Base-by-base conservation (phyloP, 306 rosid species). In the Quercus wislizeni region DNA sequence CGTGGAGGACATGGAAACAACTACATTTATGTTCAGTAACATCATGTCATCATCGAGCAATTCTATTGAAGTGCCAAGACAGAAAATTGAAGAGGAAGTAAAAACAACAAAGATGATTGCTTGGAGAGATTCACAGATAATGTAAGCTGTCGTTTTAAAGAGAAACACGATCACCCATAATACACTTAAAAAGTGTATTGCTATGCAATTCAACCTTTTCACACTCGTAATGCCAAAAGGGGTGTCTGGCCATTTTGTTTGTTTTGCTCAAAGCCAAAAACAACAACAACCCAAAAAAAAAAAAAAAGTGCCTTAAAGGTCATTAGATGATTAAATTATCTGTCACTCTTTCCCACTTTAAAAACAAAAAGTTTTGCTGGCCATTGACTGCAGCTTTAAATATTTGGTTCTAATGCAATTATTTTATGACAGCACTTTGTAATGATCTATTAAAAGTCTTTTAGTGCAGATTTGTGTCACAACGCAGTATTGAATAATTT, bases 401-500 rank as follows among this genome's bases (percentile, higher is more conserved):
- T 30, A 3, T 2, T 31, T 64, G 68, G 74, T n/a, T 63, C 74
- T 74, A 56, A 38, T 8, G 11, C 11, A 7, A 73, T 61, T 35
- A 33, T 12, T 70, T 15, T 76, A 64, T 27, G 20, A 9, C 77
- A 35, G 41, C 6, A 11, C 10, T 18, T 11, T 15, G 35, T 17
- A 52, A 70, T 74, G 69, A 51, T 55, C 67, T 15, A 14, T 17
- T 54, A 81, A 59, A 5, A n/a, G 28, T 20, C 28, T n/a, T 62
- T 1, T 49, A 76, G 85, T 80, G 87, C 73, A 71, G 19, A 73
- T 41, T 11, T 78, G 79, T 77, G 86, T 89, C 83, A 71, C 73
- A 84, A 23, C 38, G 77, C 79, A 86, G 54, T 61, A 62, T 63
- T 43, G 3, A 25, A 30, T 30, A 55, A 5, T 62, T 57, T 61